These are phyloP conservation scores for Trichoderma sp. DNA, from an alignment of 2,329 filamentous ascomycete species.

Conservation along the genomic window DNA sequence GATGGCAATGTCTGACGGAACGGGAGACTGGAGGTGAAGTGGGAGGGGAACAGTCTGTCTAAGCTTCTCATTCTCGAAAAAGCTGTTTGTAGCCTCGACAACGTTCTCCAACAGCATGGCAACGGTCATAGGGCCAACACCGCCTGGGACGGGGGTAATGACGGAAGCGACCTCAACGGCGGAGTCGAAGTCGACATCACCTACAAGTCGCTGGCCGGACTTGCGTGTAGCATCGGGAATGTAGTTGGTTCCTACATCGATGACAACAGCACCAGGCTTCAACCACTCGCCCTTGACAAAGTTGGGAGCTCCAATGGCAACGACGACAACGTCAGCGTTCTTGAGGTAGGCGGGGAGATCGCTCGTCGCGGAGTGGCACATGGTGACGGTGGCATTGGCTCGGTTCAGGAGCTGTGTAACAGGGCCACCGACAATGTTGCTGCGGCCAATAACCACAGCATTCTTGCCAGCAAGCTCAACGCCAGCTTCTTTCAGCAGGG, in stretches of 20 bases:
- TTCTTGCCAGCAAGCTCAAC: conserved; percentile 86
- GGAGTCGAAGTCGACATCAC: conserved; percentile 90
- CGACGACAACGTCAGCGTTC: conserved; percentile 84
- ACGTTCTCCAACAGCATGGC: conserved; percentile 98
- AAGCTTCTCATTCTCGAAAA: conserved; percentile 80
- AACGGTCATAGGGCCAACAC: conserved; percentile 98
- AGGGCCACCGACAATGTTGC: conserved; percentile 96
- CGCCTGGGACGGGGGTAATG: conserved; percentile 95
- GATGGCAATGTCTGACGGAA: conserved; percentile 94
- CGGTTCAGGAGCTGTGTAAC: conserved; percentile 95
- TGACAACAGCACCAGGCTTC: conserved; percentile 91
- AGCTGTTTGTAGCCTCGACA: conserved; percentile 77
- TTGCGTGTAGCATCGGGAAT: conserved; percentile 87
- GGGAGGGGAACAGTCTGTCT: conserved; percentile 81
- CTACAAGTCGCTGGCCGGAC: conserved; percentile 87
- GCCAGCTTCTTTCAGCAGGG: conserved; percentile 79
- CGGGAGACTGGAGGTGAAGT: conserved; percentile 73
- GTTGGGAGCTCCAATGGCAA: conserved; percentile 82
- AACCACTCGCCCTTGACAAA: conserved; percentile 96
- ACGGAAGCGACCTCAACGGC: conserved; percentile 83
- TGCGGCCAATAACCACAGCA: conserved; percentile 90
- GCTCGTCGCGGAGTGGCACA: conserved; percentile 88
- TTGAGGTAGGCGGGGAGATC: conserved; percentile 74
- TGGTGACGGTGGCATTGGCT: conserved; percentile 93
- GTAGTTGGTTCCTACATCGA: conserved; percentile 98